A percentile compares a stretch with the other conserved stretches of the same genome.
phyloP scores from a whole-genome alignment of 495 filamentous ascomycete genomes.

The Neurospora sp. region DNA sequence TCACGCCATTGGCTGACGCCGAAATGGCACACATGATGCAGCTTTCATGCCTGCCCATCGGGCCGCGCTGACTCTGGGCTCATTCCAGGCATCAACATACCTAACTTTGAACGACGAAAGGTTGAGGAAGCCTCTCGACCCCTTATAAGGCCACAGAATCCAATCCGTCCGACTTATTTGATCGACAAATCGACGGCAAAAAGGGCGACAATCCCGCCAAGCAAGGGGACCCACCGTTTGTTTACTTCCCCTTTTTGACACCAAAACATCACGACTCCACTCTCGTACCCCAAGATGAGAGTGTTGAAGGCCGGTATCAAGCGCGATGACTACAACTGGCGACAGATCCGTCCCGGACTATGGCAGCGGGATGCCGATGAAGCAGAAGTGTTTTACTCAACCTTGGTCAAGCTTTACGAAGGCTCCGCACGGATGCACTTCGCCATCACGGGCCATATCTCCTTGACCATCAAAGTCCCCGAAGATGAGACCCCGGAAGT shows the following conservation, averaged over 20 bases:
- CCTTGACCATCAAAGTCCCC: conserved; percentile 5
- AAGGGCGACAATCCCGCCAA: not conserved
- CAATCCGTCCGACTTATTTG: not conserved
- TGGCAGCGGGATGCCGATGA: conserved; percentile 40
- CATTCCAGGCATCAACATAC: not conserved
- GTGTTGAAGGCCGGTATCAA: not conserved
- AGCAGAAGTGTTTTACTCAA: conserved; percentile 32
- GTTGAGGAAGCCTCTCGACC: not conserved
- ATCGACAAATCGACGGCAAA: not conserved
- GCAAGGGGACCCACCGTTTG: not conserved
- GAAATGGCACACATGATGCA: not conserved
- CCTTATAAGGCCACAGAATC: not conserved
- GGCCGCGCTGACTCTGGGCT: not conserved
- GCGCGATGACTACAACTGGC: conserved; percentile 11
- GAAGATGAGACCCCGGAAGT: not conserved
- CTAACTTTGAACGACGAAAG: not conserved
- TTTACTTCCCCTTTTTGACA: not conserved
- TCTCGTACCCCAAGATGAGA: not conserved
- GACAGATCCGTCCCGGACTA: conserved; percentile 8
- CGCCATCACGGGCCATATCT: conserved; percentile 25
- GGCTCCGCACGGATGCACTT: conserved; percentile 32
- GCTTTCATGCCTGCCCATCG: not conserved
- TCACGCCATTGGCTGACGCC: not conserved
- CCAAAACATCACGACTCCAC: not conserved
- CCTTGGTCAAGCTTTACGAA: conserved; percentile 25